Base-by-base conservation (phyloP, 495 filamentous ascomycete species). In the Hypoxylon intermedium region DNA sequence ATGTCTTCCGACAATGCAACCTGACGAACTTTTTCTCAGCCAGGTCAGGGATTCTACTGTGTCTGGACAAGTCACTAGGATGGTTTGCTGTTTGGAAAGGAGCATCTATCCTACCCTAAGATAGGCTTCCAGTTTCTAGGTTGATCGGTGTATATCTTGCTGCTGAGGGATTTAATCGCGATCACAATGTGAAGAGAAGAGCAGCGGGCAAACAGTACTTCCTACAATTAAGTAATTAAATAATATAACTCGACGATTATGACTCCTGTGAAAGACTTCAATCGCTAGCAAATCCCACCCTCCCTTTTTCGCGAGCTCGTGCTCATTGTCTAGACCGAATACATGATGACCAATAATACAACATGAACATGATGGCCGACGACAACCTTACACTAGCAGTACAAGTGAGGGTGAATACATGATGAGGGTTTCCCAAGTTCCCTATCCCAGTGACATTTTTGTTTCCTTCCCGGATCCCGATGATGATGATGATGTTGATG, bases 371-470 rank as follows among this genome's bases (percentile, higher is more conserved):
- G 18, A 63, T 20, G 53, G 50, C 53, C 60, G 60, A 4, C 4
- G 24, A 59, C 60, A 64, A 64, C 43, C 54, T 58, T 64, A 64
- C 60, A 64, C 60, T 64, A 64, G 60, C 60, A 64, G 37, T 64
- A 64, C 60, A 64, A 41, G 43, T 47, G 38, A 54, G 47, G 60
- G 54, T 21, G 54, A 64, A 64, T 58, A 56, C 59, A 57, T 51
- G 47, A 58, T 44, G 28, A 30, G 48, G 42, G 16, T 5, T 28
- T 26, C 42, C 28, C 18, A 16, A 19, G 20, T 51, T 19, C 36
- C 36, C 9, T 4, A 16, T 31, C 48, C 42, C 36, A 9, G 43
- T 55, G 33, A 48, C 19, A 37, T 53, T n/a, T 6, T 44, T 36
- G 38, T 54, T 58, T 31, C 46, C 43, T 37, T 53, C 43, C 54